Evolutionary conservation across 228 moss, liverwort and hornwort species (phyloP), one percentile per base, ranked within the genome.

Genomic region (Sphagnum fallax): DNA sequence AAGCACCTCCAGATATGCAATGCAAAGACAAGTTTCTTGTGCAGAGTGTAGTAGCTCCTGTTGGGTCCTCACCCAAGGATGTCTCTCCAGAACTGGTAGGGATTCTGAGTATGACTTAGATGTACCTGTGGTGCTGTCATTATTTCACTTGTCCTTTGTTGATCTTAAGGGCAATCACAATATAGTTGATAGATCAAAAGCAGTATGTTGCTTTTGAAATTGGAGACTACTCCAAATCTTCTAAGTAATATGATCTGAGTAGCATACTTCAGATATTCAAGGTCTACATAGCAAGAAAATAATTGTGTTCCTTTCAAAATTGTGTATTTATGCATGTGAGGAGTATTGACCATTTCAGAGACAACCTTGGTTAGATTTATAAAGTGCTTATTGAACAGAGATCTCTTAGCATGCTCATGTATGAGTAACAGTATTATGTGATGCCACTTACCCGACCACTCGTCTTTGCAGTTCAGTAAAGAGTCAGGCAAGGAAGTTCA

Each of bases 11-110:
- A 57, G 97, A 93, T 62, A 98, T 98, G 97, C 90, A 87, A 81
- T 98, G 97, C 84, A 98, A 98, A 74, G 97, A 98, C 77, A 98
- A 98, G 68, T 98, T 93, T 80, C 90, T 98, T 79, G 97, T 98
- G 52, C 97, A 98, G 76, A 98, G 93, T 73, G 91, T 98, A 9
- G 72, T 89, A 71, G 84, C 91, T 52, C 83, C 93, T 11, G 67
- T 68, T 60, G 87, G 88, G 18, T 75, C 64, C 53, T 67, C 62
- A 13, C 69, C 82, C 0, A 90, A 87, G 74, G 97, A 93, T 9
- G 90, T 93, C 32, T 80, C 87, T 55, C 97, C 93, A 82, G 97
- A 98, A 48, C 67, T 93, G 97, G 97, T 98, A 86, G 1, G 66
- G 52, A 47, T 48, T 12, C 55, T 8, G 4, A 8, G 9, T 55